Base-by-base conservation (phyloP, 441 rosid species). In the Pelargonium citronellum region DNA sequence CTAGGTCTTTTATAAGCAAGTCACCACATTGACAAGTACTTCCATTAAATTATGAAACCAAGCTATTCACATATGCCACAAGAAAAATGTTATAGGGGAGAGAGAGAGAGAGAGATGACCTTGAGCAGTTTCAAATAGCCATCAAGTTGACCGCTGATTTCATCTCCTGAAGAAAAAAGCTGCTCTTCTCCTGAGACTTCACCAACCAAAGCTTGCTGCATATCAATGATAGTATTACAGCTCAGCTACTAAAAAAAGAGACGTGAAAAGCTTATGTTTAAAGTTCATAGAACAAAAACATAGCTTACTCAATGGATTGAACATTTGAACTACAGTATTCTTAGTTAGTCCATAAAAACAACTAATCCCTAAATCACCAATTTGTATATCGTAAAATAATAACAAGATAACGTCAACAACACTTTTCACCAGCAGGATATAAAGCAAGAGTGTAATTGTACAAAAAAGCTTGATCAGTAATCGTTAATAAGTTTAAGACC, bases 81-180 rank as follows among this genome's bases (percentile, higher is more conserved):
- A 34, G 46, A 64, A 34, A n/a, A 64, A 57, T 67, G 34, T n/a
- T 34, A 27, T 37, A 12, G 57, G 44, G 49, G 43, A 39, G 39
- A 24, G 16, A 62, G 4, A 70, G 58, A 66, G 53, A 65, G 61
- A 47, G 71, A 51, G 58, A 55, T 73, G 83, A 91, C 99, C 96
- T 90, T 89, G 80, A 96, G 83, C 81, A 80, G 83, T 72, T 73
- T 85, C 19, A 91, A 72, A 83, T 78, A 89, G 74, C 82, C 78
- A 69, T 90, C 96, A 79, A 89, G 85, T 78, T 87, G 96, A 62
- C 74, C 76, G 71, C 88, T 77, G 66, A 75, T 64, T 74, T 88
- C 80, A 76, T 95, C 90, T 85, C 81, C 93, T 8, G 76, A 47
- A 27, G 62, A 43, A 63, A 73, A 73, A n/a, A 74, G 73, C 66